Base-by-base conservation (phyloP, 108 stramenopile genomes). In the Cylindrotheca fusiformis region DNA sequence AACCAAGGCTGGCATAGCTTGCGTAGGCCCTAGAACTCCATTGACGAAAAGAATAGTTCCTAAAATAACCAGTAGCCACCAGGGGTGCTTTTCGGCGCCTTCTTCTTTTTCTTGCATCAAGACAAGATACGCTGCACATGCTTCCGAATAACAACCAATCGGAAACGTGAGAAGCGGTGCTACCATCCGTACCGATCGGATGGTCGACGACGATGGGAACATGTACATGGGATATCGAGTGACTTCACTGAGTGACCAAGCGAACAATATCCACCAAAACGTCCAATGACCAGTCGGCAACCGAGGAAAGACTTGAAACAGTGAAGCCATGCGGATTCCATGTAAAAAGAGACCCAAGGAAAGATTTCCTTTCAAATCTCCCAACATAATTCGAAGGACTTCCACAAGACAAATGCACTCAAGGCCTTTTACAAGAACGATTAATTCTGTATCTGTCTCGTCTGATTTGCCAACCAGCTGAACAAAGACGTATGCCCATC, bases 151-250 rank as follows among this genome's bases (percentile, higher is more conserved):
- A 4, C 54, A 52, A 14, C 76, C 80, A 3, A 74, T 22, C n/a
- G 80, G 80, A 52, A 81, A 81, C 3, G 80, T 77, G 29, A 71
- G 18, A 17, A 81, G 30, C 1, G 80, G 80, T 19, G 72, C 50
- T 0, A 77, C 68, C 56, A 81, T 55, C 14, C 80, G 68, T 27
- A 81, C n/a, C 30, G 32, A 57, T 49, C 80, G 49, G n/a, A 58
- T 63, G 28, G 61, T 18, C 0, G 30, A 4, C 8, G 68, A 66
- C 28, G 63, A 24, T 41, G 80, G 76, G 48, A 81, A 63, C 27
- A 81, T 57, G 47, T 81, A 81, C 80, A 81, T 81, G 44, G 80
- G 80, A 71, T 81, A 81, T 12, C 80, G 72, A n/a, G 49, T 47
- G 2, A 81, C 69, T 50, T 81, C 80, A 2, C 76, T 77, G 14